Evolutionary conservation across 1,139 yeast species (phyloP).

Genomic region (Debaryomyces udenii): DNA sequence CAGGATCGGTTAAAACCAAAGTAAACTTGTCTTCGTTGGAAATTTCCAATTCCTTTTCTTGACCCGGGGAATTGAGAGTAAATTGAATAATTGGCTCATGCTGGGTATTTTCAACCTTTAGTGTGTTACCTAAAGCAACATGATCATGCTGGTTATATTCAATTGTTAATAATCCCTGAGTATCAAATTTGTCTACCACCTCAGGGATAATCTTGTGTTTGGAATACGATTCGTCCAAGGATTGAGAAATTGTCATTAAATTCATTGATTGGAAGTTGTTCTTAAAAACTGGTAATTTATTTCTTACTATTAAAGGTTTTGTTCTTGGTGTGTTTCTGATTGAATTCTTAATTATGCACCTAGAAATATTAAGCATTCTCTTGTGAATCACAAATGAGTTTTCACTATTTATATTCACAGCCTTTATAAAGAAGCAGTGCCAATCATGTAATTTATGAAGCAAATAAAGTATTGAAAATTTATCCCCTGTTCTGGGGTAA

Average conservation of each 20-base stretch:
- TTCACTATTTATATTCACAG: slow-evolving; percentile 1
- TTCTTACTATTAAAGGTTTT: slow-evolving; percentile 5
- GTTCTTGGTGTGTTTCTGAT: slow-evolving; percentile 4
- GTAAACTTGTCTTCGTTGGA: slow-evolving; percentile 61
- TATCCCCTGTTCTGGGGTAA: slow-evolving; percentile 9
- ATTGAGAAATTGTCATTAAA: slow-evolving; percentile 64
- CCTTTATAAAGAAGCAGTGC: slow-evolving; percentile 4
- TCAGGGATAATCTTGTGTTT: slow-evolving; percentile 68
- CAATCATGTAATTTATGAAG: slow-evolving; percentile 8
- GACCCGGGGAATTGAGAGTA: slow-evolving; percentile 54
- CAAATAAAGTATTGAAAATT: slow-evolving; percentile 5
- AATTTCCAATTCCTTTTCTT: slow-evolving; percentile 43
- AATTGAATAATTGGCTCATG: slow-evolving; percentile 64
- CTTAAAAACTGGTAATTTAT: slow-evolving; percentile 3
- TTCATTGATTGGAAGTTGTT: slow-evolving; percentile 27
- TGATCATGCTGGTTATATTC: slow-evolving; percentile 56
- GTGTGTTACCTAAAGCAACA: slow-evolving; percentile 80
- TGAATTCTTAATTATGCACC: slow-evolving; percentile 11
- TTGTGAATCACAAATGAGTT: not conserved
- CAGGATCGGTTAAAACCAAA: slow-evolving; percentile 86
- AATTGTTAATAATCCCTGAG: slow-evolving; percentile 50
- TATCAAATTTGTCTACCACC: slow-evolving; percentile 51
- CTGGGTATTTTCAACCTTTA: slow-evolving; percentile 69
- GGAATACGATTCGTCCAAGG: slow-evolving; percentile 60
- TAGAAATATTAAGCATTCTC: slow-evolving; percentile 13